phyloP scores from a whole-genome alignment of 805 yeast species.

The Monosporozyma solicola region DNA sequence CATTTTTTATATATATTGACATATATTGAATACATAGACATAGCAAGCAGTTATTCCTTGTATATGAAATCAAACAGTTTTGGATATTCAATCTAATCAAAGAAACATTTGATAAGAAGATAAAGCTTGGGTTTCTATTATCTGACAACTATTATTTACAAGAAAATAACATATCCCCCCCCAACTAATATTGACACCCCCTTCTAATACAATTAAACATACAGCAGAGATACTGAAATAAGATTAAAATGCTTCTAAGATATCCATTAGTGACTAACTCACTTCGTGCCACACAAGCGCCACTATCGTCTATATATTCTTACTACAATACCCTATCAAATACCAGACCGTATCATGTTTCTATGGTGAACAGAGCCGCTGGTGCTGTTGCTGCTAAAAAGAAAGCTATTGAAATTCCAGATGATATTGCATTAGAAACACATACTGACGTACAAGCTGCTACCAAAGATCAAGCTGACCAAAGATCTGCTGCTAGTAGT shows the following conservation, averaged over 20 bases:
- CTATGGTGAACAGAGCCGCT: neutral
- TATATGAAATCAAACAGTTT: neutral
- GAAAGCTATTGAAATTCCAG: constrained; percentile 19
- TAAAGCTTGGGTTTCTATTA: neutral
- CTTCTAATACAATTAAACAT: neutral
- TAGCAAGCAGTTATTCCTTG: neutral
- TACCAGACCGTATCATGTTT: neutral
- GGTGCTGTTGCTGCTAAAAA: constrained; percentile 11
- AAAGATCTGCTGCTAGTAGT: constrained; percentile 7
- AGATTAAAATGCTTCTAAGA: neutral
- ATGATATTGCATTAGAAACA: constrained; percentile 23
- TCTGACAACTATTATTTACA: neutral
- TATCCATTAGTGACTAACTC: neutral
- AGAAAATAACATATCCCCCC: neutral
- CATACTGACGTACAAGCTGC: constrained; percentile 29
- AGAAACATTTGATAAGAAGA: neutral
- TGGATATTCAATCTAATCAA: neutral
- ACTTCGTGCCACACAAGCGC: neutral
- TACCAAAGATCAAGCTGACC: constrained; percentile 23
- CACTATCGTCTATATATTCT: neutral
- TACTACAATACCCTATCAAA: neutral
- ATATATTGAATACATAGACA: too few relatives aligned
- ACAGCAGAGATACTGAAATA: neutral
- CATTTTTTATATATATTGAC: neutral
- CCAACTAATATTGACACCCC: neutral